phyloP scores from a whole-genome alignment of 225 moss, liverwort and hornwort species.

The Neckera pumila region DNA sequence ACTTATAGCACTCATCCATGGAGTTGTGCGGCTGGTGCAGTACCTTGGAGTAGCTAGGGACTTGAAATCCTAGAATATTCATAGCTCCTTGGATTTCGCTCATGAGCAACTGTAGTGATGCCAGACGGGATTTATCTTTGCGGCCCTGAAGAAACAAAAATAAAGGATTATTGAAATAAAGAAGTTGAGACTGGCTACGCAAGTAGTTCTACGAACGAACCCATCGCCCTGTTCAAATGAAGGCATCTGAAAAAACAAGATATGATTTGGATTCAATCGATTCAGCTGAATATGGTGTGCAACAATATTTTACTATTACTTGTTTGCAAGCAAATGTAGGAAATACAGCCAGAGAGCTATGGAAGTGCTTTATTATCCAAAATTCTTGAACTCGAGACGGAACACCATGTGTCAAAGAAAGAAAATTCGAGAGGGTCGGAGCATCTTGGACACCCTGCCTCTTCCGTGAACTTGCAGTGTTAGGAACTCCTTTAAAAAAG shows the following conservation, averaged over 20 bases:
- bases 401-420: neutral
- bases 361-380: neutral
- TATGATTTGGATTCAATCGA: neutral
- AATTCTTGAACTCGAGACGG: neutral
- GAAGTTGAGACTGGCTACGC: neutral
- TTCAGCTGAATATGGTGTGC: neutral
- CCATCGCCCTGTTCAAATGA: neutral
- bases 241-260: neutral
- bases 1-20: neutral
- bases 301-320: neutral
- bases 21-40: neutral
- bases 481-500: neutral
- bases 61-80: conserved; percentile 62
- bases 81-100: conserved; percentile 43
- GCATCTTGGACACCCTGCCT: neutral
- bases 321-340: neutral
- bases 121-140: conserved; percentile 75
- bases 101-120: conserved; percentile 51
- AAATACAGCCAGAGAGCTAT: neutral
- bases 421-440: neutral
- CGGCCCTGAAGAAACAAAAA: conserved; percentile 53
- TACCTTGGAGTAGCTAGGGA: conserved; percentile 60
- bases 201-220: neutral
- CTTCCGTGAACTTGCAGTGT: neutral
- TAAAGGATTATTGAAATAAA: neutral